Conservation (phyloP, 345 rosid genomes). For the Gossypium turneri region DNA sequence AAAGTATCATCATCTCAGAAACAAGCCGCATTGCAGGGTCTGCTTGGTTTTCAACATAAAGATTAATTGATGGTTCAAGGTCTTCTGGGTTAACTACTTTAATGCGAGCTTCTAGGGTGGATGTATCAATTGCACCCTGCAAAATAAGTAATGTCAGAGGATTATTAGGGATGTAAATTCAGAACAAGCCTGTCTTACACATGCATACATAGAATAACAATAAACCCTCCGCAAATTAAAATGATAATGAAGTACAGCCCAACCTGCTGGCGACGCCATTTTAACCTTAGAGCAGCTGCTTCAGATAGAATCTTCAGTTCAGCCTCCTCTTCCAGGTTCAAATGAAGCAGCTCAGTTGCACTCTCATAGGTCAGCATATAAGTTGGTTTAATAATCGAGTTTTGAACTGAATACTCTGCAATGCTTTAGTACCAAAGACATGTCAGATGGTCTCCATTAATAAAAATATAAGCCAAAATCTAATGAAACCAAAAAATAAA, state of each 20-base stretch:
- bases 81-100: slow-evolving; percentile 86
- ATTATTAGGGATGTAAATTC: background rate
- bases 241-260: slow-evolving; percentile 18
- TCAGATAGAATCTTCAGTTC: slow-evolving; percentile 72
- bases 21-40: slow-evolving; percentile 92
- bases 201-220: background rate
- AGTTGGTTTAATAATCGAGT: slow-evolving; percentile 79
- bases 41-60: slow-evolving; percentile 88
- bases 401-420: slow-evolving; percentile 76
- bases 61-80: slow-evolving; percentile 68
- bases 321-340: slow-evolving; percentile 83
- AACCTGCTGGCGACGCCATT: slow-evolving; percentile 91
- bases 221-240: background rate
- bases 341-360: slow-evolving; percentile 82
- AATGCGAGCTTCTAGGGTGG: slow-evolving; percentile 72
- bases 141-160: slow-evolving; percentile 16
- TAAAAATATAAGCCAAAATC: slow-evolving; percentile 3
- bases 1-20: slow-evolving; percentile 95
- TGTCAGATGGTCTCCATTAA: slow-evolving; percentile 18
- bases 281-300: slow-evolving; percentile 70
- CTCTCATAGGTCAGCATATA: slow-evolving; percentile 98
- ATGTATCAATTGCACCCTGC: slow-evolving; percentile 95
- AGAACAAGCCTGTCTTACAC: background rate
- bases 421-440: slow-evolving; percentile 46
- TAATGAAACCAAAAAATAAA: background rate